These are phyloP conservation scores for Mucor indicus DNA, from an alignment of 371 early-diverging fungal species.

Conservation along the genomic window DNA sequence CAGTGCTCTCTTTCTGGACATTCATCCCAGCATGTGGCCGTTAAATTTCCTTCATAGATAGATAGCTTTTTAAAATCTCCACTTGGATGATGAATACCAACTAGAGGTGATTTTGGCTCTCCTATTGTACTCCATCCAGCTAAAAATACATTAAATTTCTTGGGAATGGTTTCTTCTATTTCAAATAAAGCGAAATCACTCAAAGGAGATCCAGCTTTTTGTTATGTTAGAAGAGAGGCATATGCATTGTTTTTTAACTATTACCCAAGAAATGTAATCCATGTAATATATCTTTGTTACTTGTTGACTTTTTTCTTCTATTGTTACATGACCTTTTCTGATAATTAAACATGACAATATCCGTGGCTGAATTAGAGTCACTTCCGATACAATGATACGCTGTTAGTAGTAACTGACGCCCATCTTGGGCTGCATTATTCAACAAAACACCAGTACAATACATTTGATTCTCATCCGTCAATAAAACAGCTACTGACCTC, in stretches of 20 bases:
- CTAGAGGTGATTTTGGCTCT: conserved; percentile 23
- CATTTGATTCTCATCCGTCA: conserved; percentile 45
- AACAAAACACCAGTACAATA: conserved; percentile 51
- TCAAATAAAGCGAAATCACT: conserved; percentile 48
- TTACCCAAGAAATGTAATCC: conserved; percentile 36
- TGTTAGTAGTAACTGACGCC: conserved; percentile 47
- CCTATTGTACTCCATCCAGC: conserved; percentile 43
- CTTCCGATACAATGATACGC: conserved; percentile 43
- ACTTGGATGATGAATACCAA: conserved; percentile 51
- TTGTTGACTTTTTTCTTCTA: conserved; percentile 8
- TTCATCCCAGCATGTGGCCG: conserved; percentile 39
- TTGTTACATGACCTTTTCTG: conserved; percentile 33
- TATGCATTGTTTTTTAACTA: background rate
- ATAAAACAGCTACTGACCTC: conserved; percentile 45
- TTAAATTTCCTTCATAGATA: conserved; percentile 24
- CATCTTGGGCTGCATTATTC: conserved; percentile 47
- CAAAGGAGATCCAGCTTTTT: conserved; percentile 13
- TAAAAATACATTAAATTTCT: conserved; percentile 39
- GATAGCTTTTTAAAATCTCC: conserved; percentile 53
- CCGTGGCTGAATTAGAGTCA: conserved; percentile 28
- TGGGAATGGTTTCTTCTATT: conserved; percentile 48
- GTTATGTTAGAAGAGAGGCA: too few relatives aligned
- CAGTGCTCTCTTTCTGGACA: conserved; percentile 30
- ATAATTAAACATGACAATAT: conserved; percentile 53
- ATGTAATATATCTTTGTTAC: conserved; percentile 37